Base-by-base conservation (phyloP, 352 stramenopile genomes). In the Pythium coloratum region DNA sequence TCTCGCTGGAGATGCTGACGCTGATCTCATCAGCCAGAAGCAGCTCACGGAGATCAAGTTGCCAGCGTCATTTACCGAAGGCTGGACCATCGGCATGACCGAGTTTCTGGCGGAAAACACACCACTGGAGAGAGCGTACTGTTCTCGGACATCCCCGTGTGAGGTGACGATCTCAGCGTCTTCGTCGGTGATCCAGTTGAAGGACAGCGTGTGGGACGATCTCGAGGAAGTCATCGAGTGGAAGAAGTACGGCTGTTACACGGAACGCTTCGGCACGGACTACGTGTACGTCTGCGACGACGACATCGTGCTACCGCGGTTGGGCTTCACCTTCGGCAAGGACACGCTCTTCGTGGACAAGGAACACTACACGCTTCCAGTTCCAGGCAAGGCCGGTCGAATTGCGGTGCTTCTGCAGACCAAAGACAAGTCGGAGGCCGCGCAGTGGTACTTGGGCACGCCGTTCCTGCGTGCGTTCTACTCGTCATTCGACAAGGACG, bases 401-500 rank as follows among this genome's bases (percentile, higher is more conserved):
- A 26, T 55, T 9, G 51, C 53, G 16, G 32, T 67, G 60, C 34
- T 67, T 1, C 20, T 28, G 28, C 26, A 60, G 18, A 60, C 38
- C 51, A 6, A 16, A 13, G 42, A 44, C 50, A 26, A n/a, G 12
- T 30, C 42, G 16, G 49, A 58, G 13, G 26, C n/a, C 6, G 5
- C 60, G 18, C 28, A 46, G 51, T 62, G 36, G 38, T 38, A 49
- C 3, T 42, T 68, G 28, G 62, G 62, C 9, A 32, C 62, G 8
- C 62, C 62, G 24, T 68, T 68, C 26, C 16, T 68, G 18, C 62
- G 62, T 26, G 40, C 62, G 40, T 68, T 57, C 42, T 62, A 61
- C 40, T 49, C 62, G 30, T 36, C 51, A 2, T 68, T 62, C 36
- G 40, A 62, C 54, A 68, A 53, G 33, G 40, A 55, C 18, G 13